A percentile compares a stretch with the other conserved stretches of the same genome.
phyloP scores from a whole-genome alignment of 371 early-diverging fungal genomes.

The Mortierella polycephala region DNA sequence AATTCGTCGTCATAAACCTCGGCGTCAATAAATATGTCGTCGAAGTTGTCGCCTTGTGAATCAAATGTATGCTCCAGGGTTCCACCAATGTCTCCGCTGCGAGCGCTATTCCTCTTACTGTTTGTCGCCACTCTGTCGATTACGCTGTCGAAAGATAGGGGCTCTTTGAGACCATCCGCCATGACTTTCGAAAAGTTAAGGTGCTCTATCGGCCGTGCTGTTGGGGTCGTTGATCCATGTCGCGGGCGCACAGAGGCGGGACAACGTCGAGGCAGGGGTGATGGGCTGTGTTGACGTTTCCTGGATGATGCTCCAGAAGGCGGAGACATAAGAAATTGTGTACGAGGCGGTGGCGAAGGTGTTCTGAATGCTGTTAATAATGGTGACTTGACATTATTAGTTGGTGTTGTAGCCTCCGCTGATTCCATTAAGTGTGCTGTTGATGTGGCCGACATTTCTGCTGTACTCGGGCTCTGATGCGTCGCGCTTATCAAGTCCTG shows the following conservation, averaged over 20 bases:
- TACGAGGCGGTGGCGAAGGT: slow-evolving; percentile 43
- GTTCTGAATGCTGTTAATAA: slow-evolving; percentile 41
- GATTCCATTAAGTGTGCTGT: too few relatives aligned
- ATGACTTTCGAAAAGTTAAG: background rate
- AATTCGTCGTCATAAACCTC: slow-evolving; percentile 15
- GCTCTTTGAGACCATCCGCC: background rate
- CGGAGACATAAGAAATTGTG: slow-evolving; percentile 38
- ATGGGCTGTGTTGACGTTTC: slow-evolving; percentile 50
- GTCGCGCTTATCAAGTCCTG: too few relatives aligned
- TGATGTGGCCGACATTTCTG: too few relatives aligned
- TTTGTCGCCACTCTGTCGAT: background rate
- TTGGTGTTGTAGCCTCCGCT: slow-evolving; percentile 23
- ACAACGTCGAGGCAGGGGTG: slow-evolving; percentile 29
- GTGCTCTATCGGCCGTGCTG: background rate
- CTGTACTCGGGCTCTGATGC: too few relatives aligned
- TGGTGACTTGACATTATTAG: slow-evolving; percentile 14
- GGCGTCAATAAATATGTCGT: slow-evolving; percentile 14
- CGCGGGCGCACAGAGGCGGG: background rate
- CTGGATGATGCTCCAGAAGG: slow-evolving; percentile 35
- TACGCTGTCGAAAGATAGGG: background rate
- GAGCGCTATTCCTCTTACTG: too few relatives aligned
- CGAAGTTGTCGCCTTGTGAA: slow-evolving; percentile 10
- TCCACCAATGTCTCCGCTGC: background rate
- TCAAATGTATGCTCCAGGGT: slow-evolving; percentile 3
- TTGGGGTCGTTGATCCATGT: slow-evolving; percentile 1